Conservation (phyloP, 2,329 filamentous ascomycete species). For the Chaetomium sp. region DNA sequence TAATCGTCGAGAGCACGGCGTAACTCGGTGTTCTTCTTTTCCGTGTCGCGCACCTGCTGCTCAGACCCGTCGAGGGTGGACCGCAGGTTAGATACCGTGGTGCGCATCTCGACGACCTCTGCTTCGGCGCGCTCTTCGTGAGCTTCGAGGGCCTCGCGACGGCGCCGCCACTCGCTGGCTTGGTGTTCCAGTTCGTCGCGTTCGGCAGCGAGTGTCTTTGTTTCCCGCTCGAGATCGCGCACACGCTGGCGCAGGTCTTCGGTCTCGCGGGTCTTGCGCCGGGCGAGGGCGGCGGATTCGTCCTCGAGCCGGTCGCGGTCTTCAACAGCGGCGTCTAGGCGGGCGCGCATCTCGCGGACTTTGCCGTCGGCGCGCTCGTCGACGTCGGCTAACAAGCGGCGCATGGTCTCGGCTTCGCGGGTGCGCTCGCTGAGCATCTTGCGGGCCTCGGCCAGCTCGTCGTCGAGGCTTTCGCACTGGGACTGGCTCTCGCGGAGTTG, state of each 20-base stretch:
- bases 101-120: constrained; percentile 68
- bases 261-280: constrained; percentile 71
- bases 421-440: constrained; percentile 80
- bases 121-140: constrained; percentile 60
- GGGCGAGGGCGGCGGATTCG: constrained; percentile 70
- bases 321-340: constrained; percentile 85
- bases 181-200: constrained; percentile 69
- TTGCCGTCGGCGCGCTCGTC: constrained; percentile 76
- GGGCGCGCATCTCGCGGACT: constrained; percentile 80
- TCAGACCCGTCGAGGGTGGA: constrained; percentile 83
- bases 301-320: constrained; percentile 91
- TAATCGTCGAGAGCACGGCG: constrained; percentile 72
- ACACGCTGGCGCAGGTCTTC: constrained; percentile 78
- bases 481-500: constrained; percentile 86
- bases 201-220: constrained; percentile 65
- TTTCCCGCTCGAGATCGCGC: constrained; percentile 72
- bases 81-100: constrained; percentile 70
- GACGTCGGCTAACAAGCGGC: constrained; percentile 76
- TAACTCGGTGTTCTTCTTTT: constrained; percentile 73
- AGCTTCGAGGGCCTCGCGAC: constrained; percentile 69
- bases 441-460: constrained; percentile 85
- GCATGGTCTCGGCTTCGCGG: constrained; percentile 91
- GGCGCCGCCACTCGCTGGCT: constrained; percentile 66
- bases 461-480: constrained; percentile 78
- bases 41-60: constrained; percentile 71